Base-by-base conservation (phyloP, 2,329 filamentous ascomycete genomes). In the Penicillium digitatum region DNA sequence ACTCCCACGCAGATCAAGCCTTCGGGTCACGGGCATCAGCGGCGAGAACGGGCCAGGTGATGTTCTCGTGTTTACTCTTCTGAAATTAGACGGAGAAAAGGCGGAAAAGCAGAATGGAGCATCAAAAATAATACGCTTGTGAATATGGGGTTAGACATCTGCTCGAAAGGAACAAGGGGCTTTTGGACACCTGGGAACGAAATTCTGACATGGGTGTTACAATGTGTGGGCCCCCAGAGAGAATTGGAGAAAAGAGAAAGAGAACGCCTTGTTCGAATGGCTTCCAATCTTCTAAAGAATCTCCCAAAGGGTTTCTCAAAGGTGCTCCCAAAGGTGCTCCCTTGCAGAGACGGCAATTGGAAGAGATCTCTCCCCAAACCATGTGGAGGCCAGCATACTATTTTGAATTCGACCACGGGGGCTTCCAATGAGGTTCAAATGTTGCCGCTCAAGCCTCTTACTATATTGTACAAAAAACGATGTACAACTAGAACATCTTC, bases 21-120 rank as follows among this genome's bases (percentile, higher is more conserved):
- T 58, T 54, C 50, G 34, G n/a, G 52, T 48, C 26, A 43, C 16
- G 24, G 43, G 52, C 20, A 43, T 48, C 20, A 49, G 60, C 60
- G 61, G 62, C 61, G 46, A 61, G 54, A 55, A 50, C 40, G 32
- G 22, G 27, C 50, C 47, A 50, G 47, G 47, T 22, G 20, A n/a
- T 35, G 45, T 39, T 53, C 47, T 57, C 53, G 46, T 61, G 27
- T 50, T 11, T 10, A 16, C 42, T 26, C 32, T n/a, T 2, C 18
- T 14, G 27, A 8, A 29, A 29, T 9, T n/a, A 37, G 26, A 40
- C n/a, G 38, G 34, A 11, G 8, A n/a, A n/a, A 26, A 11, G 16
- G 18, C n/a, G 22, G 38, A 2, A 5, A 40, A 16, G 9, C 26
- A 27, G 26, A 42, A 29, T 29, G 27, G 27, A 10, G 9, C 3